Base-by-base conservation (phyloP, 352 stramenopile species). In the Stramenopiles sp. region DNA sequence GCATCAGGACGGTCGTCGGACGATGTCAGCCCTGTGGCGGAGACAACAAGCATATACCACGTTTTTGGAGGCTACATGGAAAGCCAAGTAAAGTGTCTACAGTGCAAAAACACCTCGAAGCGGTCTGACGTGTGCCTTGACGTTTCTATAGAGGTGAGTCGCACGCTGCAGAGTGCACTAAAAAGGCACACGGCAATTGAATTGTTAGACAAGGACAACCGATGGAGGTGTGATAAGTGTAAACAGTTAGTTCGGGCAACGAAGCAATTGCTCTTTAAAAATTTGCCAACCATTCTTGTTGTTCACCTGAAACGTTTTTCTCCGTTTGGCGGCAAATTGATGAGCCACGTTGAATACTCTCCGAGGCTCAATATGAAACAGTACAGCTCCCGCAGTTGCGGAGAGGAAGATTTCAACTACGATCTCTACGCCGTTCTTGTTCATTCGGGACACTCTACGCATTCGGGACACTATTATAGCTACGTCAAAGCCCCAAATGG, bases 251-350 rank as follows among this genome's bases (percentile, higher is more conserved):
- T 83, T 74, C 80, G 83, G 31, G 89, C 89, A 0, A 82, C 89
- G 75, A 95, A 95, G 63, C 82, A 84, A 4, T 79, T 94, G 49
- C 86, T 82, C 0, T 89, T 94, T 78, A 84, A 84, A 73, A 79
- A 81, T 36, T 85, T 85, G 18, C 88, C 89, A 3, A 92, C 92
- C 35, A 86, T 92, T 49, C 78, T 94, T 1, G 87, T 93, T 43
- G 79, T 94, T 4, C 89, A 95, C 76, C 81, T 95, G 25, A 95
- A 95, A 80, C 84, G 89, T 32, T 95, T 94, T 76, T 86, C 91
- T 53, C 81, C 81, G 37, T 87, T 88, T 78, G 86, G 86, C 36
- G 86, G 84, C 71, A 95, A 95, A 81, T 89, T 95, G 73, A 90
- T 89, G 75, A 89, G 89, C 33, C 84, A 90, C 76, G 84, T 95